Percentiles rank a stretch among this genome's conserved stretches.
These are phyloP conservation scores for Leucaena leucocephala DNA, from an alignment of 306 rosid genomes.

Conservation along the genomic window DNA sequence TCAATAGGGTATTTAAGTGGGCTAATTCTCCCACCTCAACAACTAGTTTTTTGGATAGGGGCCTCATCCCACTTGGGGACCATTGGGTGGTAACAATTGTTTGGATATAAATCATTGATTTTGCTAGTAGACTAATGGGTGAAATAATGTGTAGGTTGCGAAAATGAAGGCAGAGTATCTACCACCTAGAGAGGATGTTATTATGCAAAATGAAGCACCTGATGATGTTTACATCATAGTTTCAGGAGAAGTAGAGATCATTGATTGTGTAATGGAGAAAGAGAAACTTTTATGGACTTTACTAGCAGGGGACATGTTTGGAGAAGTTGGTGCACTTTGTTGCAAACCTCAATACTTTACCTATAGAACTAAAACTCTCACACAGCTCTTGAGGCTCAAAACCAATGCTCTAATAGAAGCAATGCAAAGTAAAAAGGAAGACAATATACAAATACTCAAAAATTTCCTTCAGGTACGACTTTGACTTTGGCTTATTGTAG, in stretches of 20 bases:
- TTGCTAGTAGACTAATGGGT: not conserved
- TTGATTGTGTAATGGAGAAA: constrained; percentile 58
- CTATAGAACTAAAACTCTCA: constrained; percentile 80
- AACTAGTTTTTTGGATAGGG: too few species aligned
- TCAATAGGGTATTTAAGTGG: too few species aligned
- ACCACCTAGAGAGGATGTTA: constrained; percentile 93
- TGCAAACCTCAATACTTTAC: constrained; percentile 68
- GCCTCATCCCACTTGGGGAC: too few species aligned
- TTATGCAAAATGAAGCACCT: constrained; percentile 76
- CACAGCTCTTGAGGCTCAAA: constrained; percentile 82
- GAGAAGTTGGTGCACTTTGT: constrained; percentile 81
- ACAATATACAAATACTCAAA: constrained; percentile 57
- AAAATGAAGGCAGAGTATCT: constrained; percentile 86
- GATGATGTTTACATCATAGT: constrained; percentile 88
- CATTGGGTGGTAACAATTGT: not conserved
- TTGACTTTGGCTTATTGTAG: constrained; percentile 2
- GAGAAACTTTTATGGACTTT: constrained; percentile 65
- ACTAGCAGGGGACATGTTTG: constrained; percentile 70
- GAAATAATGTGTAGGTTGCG: constrained; percentile 59
- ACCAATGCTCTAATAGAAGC: constrained; percentile 63
- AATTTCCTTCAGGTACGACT: constrained; percentile 73
- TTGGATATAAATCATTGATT: not conserved
- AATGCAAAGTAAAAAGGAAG: constrained; percentile 64
- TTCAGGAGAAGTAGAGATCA: constrained; percentile 89
- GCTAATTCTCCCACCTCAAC: too few species aligned